phyloP scores from a whole-genome alignment of 352 stramenopile species.

The Globisporangium apiculatum region DNA sequence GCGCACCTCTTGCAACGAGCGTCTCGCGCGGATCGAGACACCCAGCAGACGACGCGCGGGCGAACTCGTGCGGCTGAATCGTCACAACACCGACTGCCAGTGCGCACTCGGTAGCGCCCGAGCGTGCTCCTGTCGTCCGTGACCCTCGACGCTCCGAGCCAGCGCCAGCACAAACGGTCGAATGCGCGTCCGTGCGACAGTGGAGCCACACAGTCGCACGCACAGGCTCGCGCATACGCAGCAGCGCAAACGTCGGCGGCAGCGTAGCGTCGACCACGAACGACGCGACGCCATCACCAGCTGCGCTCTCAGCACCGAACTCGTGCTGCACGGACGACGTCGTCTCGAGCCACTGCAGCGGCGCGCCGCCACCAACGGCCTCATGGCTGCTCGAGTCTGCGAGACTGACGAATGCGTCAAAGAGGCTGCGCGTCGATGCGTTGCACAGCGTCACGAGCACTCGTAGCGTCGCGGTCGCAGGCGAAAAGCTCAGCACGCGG shows the following conservation, averaged over 20 bases:
- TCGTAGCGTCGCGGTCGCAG: slow-evolving; percentile 24
- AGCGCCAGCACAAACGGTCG: too few relatives aligned
- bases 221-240: slow-evolving; percentile 2
- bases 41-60: neutral
- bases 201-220: slow-evolving; percentile 15
- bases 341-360: neutral
- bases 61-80: slow-evolving; percentile 3
- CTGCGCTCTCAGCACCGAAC: slow-evolving; percentile 1
- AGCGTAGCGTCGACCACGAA: slow-evolving; percentile 6
- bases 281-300: neutral
- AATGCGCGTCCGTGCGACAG: neutral
- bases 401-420: slow-evolving; percentile 22
- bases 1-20: neutral
- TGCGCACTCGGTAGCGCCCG: neutral
- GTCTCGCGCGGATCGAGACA: neutral
- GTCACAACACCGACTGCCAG: neutral
- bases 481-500: slow-evolving; percentile 25
- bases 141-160: neutral
- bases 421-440: slow-evolving; percentile 11
- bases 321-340: slow-evolving; percentile 2
- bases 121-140: neutral
- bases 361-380: neutral
- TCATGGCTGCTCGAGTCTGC: slow-evolving; percentile 1
- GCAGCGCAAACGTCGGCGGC: slow-evolving; percentile 3
- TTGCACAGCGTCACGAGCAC: slow-evolving; percentile 26